Base-by-base conservation (phyloP, 306 rosid genomes). In the Clitoria ternatea region DNA sequence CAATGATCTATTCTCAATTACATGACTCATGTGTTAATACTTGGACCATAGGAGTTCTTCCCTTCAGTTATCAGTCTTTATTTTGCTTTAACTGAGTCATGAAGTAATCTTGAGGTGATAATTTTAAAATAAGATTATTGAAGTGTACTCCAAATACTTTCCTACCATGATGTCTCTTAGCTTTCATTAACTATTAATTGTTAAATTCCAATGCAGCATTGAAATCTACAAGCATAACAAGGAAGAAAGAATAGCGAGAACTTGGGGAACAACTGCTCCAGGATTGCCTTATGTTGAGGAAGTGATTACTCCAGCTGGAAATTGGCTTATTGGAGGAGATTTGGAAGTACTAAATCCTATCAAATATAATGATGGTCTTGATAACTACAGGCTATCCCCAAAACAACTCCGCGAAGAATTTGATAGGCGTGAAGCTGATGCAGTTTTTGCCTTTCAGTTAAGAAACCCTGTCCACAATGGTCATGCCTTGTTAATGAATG, bases 381-480 rank as follows among this genome's bases (percentile, higher is more conserved):
- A 94, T 57, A 86, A 85, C 72, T 94, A 91, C 73, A 83, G 99
- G 80, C 87, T 89, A 40, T 94, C 99, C 64, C 99, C 99, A 13
- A 75, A 86, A 74, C 92, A 91, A 72, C 95, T 94, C n/a, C 90
- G 95, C 11, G 66, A 83, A 60, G 97, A 94, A 82, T 91, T 94
- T 33, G 97, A 91, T 61, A 78, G 64, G 74, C 96, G 96, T 69
- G 63, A 77, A 67, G 96, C 99, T 2, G 99, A 94, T 77, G 99
- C 99, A 59, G 97, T 89, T 75, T 94, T 94, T 39, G 99, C 99
- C 5, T 94, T 94, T 23, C 99, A 94, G 78, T 74, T 94, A 62
- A 89, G 99, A 69, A 94, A 94, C 74, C 99, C 99, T 4, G 99
- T 94, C 37, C 99, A 94, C 50, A 94, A 94, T 17, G 97, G 99